Evolutionary conservation across 805 yeast genomes (phyloP).

Genomic region (Yamadazyma akitaensis): DNA sequence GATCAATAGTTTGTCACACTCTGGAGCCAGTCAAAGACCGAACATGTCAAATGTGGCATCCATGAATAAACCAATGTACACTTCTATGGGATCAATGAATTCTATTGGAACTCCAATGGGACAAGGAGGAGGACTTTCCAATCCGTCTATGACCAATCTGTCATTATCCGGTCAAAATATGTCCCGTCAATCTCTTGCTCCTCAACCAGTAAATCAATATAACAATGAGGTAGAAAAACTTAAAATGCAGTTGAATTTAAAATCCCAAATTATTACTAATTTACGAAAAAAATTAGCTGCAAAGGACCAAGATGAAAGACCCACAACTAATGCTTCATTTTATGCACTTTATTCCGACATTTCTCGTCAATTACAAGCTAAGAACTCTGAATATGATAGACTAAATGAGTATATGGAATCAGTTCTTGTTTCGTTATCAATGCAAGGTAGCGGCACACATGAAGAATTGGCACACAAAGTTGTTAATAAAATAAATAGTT

Average conservation of each 20-base stretch:
- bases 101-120: background rate
- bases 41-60: background rate
- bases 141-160: background rate
- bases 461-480: conserved; percentile 75
- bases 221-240: conserved; percentile 29
- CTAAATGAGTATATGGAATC: conserved; percentile 5
- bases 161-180: background rate
- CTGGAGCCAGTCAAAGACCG: background rate
- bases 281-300: conserved; percentile 31
- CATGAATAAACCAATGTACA: background rate
- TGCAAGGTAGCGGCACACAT: conserved; percentile 2
- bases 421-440: conserved; percentile 2
- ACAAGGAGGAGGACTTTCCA: background rate
- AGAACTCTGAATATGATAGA: conserved; percentile 37
- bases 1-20: background rate
- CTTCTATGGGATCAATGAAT: background rate
- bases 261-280: conserved; percentile 43
- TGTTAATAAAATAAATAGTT: conserved; percentile 53
- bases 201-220: background rate
- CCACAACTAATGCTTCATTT: conserved; percentile 2
- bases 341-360: conserved; percentile 49
- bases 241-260: conserved; percentile 51
- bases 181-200: background rate
- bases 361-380: conserved; percentile 44
- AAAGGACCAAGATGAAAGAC: conserved; percentile 1